Evolutionary conservation across 2,329 filamentous ascomycete genomes (phyloP).

Genomic region (Nannizzia gypsea): DNA sequence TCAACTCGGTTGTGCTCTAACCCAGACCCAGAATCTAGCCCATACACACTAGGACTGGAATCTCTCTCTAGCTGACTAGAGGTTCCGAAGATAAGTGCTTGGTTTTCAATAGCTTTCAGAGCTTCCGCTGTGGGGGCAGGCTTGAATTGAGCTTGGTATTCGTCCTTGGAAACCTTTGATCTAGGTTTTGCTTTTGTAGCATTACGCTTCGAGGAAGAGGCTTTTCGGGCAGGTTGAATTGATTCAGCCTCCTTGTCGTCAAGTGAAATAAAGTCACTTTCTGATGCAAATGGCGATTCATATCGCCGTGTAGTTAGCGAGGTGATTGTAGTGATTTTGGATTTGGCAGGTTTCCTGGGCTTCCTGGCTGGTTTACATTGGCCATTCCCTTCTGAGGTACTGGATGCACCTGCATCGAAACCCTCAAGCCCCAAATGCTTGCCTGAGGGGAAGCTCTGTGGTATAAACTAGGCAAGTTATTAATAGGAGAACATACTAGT

Average conservation of each 20-base stretch:
- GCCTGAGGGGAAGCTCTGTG: background rate
- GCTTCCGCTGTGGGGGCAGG: conserved; percentile 61
- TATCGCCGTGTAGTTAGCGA: conserved; percentile 65
- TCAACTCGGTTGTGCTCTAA: conserved; percentile 45
- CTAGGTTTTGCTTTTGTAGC: conserved; percentile 32
- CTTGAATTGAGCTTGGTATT: conserved; percentile 42
- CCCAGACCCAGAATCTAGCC: conserved; percentile 24
- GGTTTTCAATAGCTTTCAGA: conserved; percentile 50
- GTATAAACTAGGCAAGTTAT: background rate
- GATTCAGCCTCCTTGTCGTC: conserved; percentile 13
- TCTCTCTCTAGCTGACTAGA: conserved; percentile 69
- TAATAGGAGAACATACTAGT: background rate
- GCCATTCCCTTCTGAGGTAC: background rate
- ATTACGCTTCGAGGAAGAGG: conserved; percentile 19
- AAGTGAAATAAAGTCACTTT: conserved; percentile 18
- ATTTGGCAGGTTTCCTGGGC: conserved; percentile 17
- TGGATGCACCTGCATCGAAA: background rate
- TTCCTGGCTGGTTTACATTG: conserved; percentile 26
- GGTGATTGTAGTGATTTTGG: conserved; percentile 66
- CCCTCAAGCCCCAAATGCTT: background rate
- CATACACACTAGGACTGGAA: conserved; percentile 52
- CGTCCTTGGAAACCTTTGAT: conserved; percentile 27
- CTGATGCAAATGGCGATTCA: conserved; percentile 24
- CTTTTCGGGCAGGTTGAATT: conserved; percentile 10
- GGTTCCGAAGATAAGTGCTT: conserved; percentile 75